phyloP scores from a whole-genome alignment of 225 moss, liverwort and hornwort genomes.

The Anthoceros angustus region DNA sequence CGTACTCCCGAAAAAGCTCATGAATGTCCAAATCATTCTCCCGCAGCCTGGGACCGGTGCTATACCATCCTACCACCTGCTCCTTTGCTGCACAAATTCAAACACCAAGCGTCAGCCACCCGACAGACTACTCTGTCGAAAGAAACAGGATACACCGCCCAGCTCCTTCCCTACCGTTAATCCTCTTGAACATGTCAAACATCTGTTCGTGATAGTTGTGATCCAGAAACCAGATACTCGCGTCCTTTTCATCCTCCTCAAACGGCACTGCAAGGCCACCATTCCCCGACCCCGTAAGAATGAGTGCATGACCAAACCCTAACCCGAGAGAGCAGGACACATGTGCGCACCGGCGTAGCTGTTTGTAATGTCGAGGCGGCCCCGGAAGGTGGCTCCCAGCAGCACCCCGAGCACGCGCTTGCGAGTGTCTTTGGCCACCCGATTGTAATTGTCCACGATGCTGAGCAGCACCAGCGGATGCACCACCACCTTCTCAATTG shows the following conservation, averaged over 20 bases:
- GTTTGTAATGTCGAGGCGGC: constrained; percentile 97
- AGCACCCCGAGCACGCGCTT: constrained; percentile 93
- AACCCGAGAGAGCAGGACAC: background rate
- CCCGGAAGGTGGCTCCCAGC: constrained; percentile 68
- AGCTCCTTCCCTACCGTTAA: constrained; percentile 42
- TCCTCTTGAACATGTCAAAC: constrained; percentile 99
- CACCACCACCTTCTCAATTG: constrained; percentile 96
- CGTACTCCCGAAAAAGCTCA: constrained; percentile 56
- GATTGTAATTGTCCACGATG: constrained; percentile 95
- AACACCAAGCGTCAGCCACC: background rate
- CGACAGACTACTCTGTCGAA: background rate
- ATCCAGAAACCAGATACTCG: constrained; percentile 97
- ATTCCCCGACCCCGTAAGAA: background rate
- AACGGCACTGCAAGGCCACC: constrained; percentile 50
- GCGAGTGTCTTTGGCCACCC: constrained; percentile 83
- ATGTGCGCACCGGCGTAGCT: constrained; percentile 63
- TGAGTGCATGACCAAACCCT: background rate
- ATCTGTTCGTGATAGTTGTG: constrained; percentile 98
- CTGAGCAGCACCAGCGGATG: constrained; percentile 91
- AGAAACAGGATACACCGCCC: background rate
- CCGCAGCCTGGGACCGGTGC: constrained; percentile 93
- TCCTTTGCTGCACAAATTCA: constrained; percentile 34
- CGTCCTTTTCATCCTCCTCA: constrained; percentile 94
- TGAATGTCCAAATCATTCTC: constrained; percentile 90
- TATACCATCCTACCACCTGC: constrained; percentile 82